Evolutionary conservation across 2,329 filamentous ascomycete genomes (phyloP), one percentile per base, ranked within the genome.

Genomic region (Zymoseptoria ardabiliae): DNA sequence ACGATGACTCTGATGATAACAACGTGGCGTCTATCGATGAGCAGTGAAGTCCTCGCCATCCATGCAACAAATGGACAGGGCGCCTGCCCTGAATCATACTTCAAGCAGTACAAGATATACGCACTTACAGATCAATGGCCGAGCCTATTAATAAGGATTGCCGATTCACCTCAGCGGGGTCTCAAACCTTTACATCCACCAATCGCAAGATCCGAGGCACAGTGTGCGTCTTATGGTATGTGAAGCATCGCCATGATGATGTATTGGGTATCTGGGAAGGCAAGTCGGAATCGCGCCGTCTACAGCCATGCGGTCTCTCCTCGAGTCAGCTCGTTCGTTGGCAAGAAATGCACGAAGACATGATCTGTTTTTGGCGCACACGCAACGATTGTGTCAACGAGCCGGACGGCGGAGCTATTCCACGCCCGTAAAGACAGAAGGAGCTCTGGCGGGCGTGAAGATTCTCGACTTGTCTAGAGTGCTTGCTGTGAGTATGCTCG

Each of bases 381-480:
- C 35, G 35, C 35, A 41, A 41, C 35, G 11, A n/a, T 13, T 17
- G 17, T 41, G 35, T 41, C 35, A 41, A 41, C 11, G 35, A 41
- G 53, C 41, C 61, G 58, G 58, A 58, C 41, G 52, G 20, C 56
- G 56, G 49, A 20, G 50, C 53, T 58, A 63, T 53, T 61, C 57
- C 28, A 25, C 30, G 52, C 55, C 55, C 19, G 49, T 48, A 17
- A 48, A 54, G 22, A 28, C 53, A 6, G 60, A 61, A 4, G 62
- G 62, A 22, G 56, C 62, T n/a, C 50, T 64, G 45, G 49, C 55
- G 30, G 62, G 62, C 30, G 58, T 64, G 7, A 64, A 64, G 58
- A 59, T 64, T 30, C 50, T 64, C 50, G 62, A 64, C 55, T 58
- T 64, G 28, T 64, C 62, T 51, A 56, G 62, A 45, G 62, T 64